A percentile compares a stretch with the other conserved stretches of the same genome.
phyloP scores from a whole-genome alignment of 106 monocot species.

The Dactylorhiza incarnata region DNA sequence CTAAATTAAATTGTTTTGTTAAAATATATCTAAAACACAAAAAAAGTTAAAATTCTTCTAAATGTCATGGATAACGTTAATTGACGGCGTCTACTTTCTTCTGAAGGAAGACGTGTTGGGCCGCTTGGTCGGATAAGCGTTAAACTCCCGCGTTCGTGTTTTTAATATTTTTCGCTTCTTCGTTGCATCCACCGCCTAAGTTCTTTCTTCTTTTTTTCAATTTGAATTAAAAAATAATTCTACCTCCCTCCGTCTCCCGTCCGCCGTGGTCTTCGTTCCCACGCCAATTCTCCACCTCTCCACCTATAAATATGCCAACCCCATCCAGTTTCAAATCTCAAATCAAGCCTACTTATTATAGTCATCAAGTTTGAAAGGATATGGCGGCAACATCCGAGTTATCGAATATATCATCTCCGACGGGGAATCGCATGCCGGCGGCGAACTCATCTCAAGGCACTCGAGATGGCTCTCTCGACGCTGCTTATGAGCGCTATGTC shows the following conservation, averaged over 20 bases:
- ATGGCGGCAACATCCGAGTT: slow-evolving; percentile 13
- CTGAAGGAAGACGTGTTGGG: neutral
- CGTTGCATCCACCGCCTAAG: neutral
- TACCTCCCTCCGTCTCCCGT: too few species aligned
- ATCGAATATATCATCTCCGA: slow-evolving; percentile 1
- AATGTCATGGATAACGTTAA: neutral
- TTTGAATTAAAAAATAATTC: neutral
- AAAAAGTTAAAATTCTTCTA: neutral
- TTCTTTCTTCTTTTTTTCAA: neutral
- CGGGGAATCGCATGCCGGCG: neutral
- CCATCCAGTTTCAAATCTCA: neutral
- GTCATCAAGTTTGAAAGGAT: neutral
- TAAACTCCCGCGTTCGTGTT: neutral
- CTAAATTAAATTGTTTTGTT: too few species aligned
- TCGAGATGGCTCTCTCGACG: slow-evolving; percentile 22
- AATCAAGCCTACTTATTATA: neutral
- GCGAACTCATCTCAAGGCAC: neutral
- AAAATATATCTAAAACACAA: too few species aligned
- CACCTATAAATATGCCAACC: neutral
- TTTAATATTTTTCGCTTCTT: neutral
- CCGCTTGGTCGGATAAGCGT: neutral
- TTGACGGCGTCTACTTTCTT: neutral
- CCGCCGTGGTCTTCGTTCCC: neutral
- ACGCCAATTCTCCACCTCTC: neutral
- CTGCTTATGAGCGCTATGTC: slow-evolving; percentile 65